phyloP scores from a whole-genome alignment of 805 yeast species.

The Hyphopichia homilentoma region DNA sequence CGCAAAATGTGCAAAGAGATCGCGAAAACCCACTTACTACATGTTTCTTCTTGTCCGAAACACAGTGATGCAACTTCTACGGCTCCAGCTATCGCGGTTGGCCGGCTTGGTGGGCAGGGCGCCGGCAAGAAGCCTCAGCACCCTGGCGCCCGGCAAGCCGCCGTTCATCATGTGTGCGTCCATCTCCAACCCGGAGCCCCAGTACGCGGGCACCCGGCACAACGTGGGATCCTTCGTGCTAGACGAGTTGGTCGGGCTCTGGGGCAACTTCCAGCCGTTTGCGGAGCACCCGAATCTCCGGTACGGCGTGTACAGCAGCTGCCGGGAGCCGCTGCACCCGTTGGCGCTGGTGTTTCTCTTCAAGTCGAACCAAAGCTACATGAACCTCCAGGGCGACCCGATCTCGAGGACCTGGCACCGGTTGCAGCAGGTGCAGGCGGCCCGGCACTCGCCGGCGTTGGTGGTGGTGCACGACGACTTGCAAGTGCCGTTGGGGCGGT shows the following conservation, averaged over 20 bases:
- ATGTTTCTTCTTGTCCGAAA: too few relatives aligned
- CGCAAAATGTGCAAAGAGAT: too few relatives aligned
- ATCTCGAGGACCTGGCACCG: conserved; percentile 47
- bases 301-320: conserved; percentile 19
- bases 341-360: conserved; percentile 33
- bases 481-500: conserved; percentile 59
- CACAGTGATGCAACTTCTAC: too few relatives aligned
- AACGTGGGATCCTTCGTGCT: conserved; percentile 69
- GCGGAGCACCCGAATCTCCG: conserved; percentile 15
- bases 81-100: too few relatives aligned
- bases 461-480: conserved; percentile 80
- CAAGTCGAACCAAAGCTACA: conserved; percentile 52
- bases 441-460: conserved; percentile 28
- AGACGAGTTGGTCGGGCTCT: conserved; percentile 22
- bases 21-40: too few relatives aligned
- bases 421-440: conserved; percentile 19
- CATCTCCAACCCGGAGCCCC: conserved; percentile 74
- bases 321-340: conserved; percentile 7
- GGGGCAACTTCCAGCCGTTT: conserved; percentile 18
- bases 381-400: conserved; percentile 71
- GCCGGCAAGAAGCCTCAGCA: conserved; percentile 7
- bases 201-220: conserved; percentile 63
- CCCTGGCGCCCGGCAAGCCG: conserved; percentile 9
- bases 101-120: too few relatives aligned
- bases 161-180: conserved; percentile 40